Percentiles rank a stretch among this genome's conserved stretches.
Conservation (phyloP, 768 basidiomycete genomes). For the Melanogaster broomeanus region DNA sequence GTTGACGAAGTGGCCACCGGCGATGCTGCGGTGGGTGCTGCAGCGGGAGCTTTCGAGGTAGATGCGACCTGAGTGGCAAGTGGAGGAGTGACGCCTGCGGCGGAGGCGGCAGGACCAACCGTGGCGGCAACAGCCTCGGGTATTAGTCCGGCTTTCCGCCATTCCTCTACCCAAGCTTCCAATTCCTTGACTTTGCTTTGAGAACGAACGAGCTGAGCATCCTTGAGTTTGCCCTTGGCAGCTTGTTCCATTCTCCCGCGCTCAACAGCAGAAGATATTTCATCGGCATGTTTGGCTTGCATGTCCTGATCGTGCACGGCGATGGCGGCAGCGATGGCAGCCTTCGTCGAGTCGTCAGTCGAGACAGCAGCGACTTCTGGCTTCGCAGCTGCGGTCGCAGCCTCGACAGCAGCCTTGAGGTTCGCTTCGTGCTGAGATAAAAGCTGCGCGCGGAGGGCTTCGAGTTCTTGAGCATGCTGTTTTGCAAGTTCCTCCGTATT, state of each 20-base stretch:
- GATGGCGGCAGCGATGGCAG: constrained; percentile 51
- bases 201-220: constrained; percentile 61
- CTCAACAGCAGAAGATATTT: constrained; percentile 67
- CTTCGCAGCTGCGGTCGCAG: constrained; percentile 43
- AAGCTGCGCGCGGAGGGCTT: constrained; percentile 53
- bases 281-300: constrained; percentile 50
- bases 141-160: constrained; percentile 51
- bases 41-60: constrained; percentile 11
- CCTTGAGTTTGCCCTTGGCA: constrained; percentile 69
- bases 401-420: constrained; percentile 53
- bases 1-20: constrained; percentile 13
- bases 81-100: constrained; percentile 21
- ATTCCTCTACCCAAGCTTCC: constrained; percentile 61
- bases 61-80: constrained; percentile 32
- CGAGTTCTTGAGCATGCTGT: constrained; percentile 62
- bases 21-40: constrained; percentile 14
- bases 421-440: constrained; percentile 53
- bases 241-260: constrained; percentile 64
- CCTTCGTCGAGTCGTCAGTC: constrained; percentile 39
- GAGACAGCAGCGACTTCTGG: constrained; percentile 29
- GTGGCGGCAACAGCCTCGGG: constrained; percentile 35
- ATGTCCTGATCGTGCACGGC: constrained; percentile 49
- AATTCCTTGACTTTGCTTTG: constrained; percentile 68
- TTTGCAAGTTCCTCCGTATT: constrained; percentile 43
- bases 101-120: constrained; percentile 8